Conservation (phyloP, 2,329 filamentous ascomycete genomes). For the Sporothrix dimorphospora region DNA sequence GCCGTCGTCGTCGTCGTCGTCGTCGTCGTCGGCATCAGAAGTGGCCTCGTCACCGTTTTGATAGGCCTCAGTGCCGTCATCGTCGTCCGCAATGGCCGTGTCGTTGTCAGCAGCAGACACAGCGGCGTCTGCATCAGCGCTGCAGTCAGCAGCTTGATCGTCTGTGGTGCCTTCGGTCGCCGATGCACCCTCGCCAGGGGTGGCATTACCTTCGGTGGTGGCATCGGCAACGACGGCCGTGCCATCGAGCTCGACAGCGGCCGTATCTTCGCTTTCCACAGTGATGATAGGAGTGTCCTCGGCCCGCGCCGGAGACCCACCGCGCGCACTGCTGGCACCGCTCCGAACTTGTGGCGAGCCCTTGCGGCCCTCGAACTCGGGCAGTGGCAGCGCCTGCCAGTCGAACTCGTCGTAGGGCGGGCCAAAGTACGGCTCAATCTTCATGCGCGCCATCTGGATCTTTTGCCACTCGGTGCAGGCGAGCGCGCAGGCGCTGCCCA, state of each 20-base stretch:
- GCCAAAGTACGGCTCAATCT: constrained; percentile 45
- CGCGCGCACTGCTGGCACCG: constrained; percentile 6
- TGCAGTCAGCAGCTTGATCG: neutral
- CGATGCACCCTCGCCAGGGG: neutral
- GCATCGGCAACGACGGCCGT: neutral
- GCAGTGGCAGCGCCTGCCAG: constrained; percentile 43
- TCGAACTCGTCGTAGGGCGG: constrained; percentile 43
- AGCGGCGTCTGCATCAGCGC: neutral
- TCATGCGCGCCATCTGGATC: constrained; percentile 41
- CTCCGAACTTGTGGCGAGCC: neutral
- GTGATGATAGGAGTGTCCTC: constrained; percentile 8
- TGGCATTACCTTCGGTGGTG: neutral
- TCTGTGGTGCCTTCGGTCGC: neutral
- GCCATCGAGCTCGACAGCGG: constrained; percentile 27
- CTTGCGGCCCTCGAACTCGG: constrained; percentile 36
- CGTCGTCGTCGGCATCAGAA: constrained; percentile 1
- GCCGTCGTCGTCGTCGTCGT: constrained; percentile 19
- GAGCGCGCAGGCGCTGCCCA: constrained; percentile 39
- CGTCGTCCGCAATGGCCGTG: neutral
- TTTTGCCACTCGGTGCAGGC: constrained; percentile 42
- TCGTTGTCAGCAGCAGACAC: constrained; percentile 2
- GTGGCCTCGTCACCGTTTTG: constrained; percentile 21
- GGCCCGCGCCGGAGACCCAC: constrained; percentile 15
- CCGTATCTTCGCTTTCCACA: neutral
- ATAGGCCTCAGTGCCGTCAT: neutral